Conservation (phyloP, 2,329 filamentous ascomycete species). For the Claviceps pusilla region DNA sequence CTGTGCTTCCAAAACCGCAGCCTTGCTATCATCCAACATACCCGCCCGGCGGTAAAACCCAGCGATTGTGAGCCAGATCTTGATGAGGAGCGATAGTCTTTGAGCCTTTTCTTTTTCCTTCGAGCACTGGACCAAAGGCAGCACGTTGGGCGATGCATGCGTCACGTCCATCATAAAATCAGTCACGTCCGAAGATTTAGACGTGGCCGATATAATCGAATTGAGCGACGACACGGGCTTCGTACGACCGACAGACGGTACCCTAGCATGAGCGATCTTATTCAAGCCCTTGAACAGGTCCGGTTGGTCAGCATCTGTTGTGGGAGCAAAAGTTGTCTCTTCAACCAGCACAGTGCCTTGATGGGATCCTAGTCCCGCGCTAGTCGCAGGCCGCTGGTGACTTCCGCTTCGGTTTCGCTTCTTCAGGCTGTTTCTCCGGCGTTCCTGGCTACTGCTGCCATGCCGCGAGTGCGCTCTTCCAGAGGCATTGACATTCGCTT, state of each 20-base stretch:
- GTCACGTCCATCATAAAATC: constrained; percentile 26
- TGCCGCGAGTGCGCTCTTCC: constrained; percentile 16
- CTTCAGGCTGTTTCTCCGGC: constrained; percentile 35
- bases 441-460: constrained; percentile 19
- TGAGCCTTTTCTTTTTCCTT: constrained; percentile 37
- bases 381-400: constrained; percentile 29
- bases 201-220: constrained; percentile 28
- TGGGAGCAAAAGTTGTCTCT: constrained; percentile 35
- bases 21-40: constrained; percentile 64
- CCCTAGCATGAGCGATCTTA: constrained; percentile 22
- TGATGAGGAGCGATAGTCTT: constrained; percentile 44
- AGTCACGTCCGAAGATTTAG: constrained; percentile 24
- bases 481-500: constrained; percentile 36
- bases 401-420: constrained; percentile 37
- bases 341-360: constrained; percentile 32
- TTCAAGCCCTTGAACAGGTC: constrained; percentile 31
- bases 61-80: constrained; percentile 82
- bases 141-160: constrained; percentile 29
- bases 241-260: constrained; percentile 27
- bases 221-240: constrained; percentile 30
- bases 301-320: constrained; percentile 24
- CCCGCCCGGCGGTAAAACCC: constrained; percentile 73
- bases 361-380: constrained; percentile 20
- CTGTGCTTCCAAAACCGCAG: constrained; percentile 66
- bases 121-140: constrained; percentile 40